phyloP scores from a whole-genome alignment of 2,329 filamentous ascomycete genomes.

The Sporothrix dimorphospora region DNA sequence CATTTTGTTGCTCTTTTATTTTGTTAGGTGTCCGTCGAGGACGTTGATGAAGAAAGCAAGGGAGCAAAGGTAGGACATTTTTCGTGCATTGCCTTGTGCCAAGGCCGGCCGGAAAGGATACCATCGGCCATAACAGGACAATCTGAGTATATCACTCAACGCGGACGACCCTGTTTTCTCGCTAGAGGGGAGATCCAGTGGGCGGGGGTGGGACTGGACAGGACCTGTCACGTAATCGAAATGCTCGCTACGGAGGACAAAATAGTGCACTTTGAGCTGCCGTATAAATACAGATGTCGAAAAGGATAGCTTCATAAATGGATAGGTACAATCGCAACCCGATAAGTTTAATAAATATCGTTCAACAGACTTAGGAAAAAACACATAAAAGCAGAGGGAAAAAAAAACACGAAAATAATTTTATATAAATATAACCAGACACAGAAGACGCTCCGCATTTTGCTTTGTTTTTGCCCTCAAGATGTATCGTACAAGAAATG shows the following conservation, averaged over 20 bases:
- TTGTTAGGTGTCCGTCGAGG: neutral
- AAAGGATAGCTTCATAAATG: neutral
- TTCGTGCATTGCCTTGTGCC: neutral
- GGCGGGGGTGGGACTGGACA: neutral
- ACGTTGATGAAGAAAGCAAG: neutral
- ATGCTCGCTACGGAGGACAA: neutral
- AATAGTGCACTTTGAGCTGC: neutral
- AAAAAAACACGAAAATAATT: neutral
- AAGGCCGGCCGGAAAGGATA: constrained; percentile 14
- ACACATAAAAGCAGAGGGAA: too few relatives aligned
- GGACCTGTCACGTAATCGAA: constrained; percentile 13
- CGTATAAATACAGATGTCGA: neutral
- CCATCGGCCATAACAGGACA: constrained; percentile 15
- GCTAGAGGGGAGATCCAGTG: constrained; percentile 9
- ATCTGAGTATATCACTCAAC: constrained; percentile 9
- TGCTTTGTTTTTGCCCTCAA: neutral
- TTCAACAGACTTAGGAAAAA: too few relatives aligned
- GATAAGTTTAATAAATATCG: too few relatives aligned
- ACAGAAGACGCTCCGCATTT: neutral
- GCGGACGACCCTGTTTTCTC: neutral
- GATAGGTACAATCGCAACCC: neutral
- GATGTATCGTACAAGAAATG: neutral
- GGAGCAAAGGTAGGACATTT: neutral
- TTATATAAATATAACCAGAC: constrained; percentile 1
- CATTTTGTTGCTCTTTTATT: constrained; percentile 27